Evolutionary conservation across 495 filamentous ascomycete species (phyloP).

Genomic region (Aspergillus ellipticus): DNA sequence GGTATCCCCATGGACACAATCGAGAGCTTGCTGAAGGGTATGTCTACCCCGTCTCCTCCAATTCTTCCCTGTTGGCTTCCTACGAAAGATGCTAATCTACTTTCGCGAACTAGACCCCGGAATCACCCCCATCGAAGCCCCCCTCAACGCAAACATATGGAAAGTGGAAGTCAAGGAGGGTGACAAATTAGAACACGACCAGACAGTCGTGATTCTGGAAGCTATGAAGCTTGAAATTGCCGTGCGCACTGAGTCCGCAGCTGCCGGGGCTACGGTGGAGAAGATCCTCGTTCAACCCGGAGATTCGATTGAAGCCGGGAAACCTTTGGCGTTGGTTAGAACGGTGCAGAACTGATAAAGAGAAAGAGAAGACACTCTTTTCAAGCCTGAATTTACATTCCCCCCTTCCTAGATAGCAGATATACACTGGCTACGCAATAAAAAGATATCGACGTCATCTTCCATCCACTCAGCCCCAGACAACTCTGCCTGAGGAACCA

Average conservation of each 20-base stretch:
- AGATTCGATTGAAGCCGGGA: conserved; percentile 39
- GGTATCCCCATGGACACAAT: conserved; percentile 40
- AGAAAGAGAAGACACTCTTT: no score
- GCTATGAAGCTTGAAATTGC: conserved; percentile 57
- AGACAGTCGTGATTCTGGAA: conserved; percentile 43
- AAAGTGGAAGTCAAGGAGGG: conserved; percentile 48
- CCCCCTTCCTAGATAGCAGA: no score
- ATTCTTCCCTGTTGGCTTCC: no score
- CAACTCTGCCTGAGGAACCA: background rate
- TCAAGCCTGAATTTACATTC: no score
- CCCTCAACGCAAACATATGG: conserved; percentile 57
- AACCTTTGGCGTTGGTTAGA: conserved; percentile 29
- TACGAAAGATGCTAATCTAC: no score
- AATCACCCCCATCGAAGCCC: conserved; percentile 40
- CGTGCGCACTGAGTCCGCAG: conserved; percentile 26
- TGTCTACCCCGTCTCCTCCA: background rate
- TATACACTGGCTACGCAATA: no score
- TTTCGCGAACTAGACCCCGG: no score
- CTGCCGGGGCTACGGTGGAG: conserved; percentile 27
- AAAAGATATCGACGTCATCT: no score
- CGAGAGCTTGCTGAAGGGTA: conserved; percentile 39
- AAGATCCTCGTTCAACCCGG: conserved; percentile 40
- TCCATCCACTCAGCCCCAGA: background rate
- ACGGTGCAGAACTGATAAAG: background rate
- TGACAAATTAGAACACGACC: conserved; percentile 28